phyloP scores from a whole-genome alignment of 2,329 filamentous ascomycete species.

The Cyphellophora attinorum region DNA sequence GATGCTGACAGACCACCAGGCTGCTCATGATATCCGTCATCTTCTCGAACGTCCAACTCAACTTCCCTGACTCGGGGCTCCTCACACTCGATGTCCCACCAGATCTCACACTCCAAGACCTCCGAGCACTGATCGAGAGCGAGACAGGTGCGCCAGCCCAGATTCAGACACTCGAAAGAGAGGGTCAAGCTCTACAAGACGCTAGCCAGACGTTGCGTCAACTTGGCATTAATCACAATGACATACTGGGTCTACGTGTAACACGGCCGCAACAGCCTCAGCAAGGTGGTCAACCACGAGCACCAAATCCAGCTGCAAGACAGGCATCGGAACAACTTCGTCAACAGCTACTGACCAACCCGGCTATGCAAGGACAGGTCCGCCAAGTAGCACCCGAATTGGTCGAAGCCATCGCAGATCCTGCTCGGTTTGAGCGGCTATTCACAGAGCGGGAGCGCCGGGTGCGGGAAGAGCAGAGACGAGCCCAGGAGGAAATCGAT shows the following conservation, averaged over 20 bases:
- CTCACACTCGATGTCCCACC: constrained; percentile 72
- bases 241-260: constrained; percentile 72
- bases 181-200: constrained; percentile 70
- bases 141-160: constrained; percentile 65
- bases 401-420: constrained; percentile 64
- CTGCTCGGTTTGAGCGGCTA: constrained; percentile 64
- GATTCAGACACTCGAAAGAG: constrained; percentile 80
- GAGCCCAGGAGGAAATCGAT: constrained; percentile 74
- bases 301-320: constrained; percentile 3
- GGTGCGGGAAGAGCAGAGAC: constrained; percentile 62
- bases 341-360: constrained; percentile 72
- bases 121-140: constrained; percentile 80
- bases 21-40: too few relatives aligned
- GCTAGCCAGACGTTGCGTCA: constrained; percentile 73
- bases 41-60: background rate
- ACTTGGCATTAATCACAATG: constrained; percentile 72
- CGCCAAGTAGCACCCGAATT: constrained; percentile 66
- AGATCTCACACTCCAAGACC: constrained; percentile 71
- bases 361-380: constrained; percentile 60
- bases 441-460: constrained; percentile 59
- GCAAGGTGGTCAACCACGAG: constrained; percentile 14
- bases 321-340: constrained; percentile 59
- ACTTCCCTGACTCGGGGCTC: constrained; percentile 47
- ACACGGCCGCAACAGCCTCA: constrained; percentile 21
- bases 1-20: too few relatives aligned